These are phyloP conservation scores for Podaxis sp. DNA, from an alignment of 768 basidiomycete genomes.

Conservation along the genomic window DNA sequence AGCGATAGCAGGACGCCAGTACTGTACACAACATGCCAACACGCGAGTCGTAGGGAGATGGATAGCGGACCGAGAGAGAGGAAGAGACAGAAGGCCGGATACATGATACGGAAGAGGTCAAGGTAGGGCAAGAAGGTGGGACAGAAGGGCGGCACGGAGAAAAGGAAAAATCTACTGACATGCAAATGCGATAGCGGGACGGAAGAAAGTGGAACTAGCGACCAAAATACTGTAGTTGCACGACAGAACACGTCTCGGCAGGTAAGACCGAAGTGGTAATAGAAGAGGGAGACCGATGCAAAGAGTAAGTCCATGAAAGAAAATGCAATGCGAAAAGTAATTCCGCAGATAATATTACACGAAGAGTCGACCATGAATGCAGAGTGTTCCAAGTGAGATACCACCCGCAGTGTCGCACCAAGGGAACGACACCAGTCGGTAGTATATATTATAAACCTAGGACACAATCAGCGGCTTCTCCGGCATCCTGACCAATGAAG, in stretches of 20 bases:
- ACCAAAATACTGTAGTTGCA: not conserved
- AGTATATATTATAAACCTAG: not conserved
- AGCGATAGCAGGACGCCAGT: not conserved
- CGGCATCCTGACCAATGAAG: constrained; percentile 1
- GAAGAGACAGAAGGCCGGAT: not conserved
- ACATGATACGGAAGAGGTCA: not conserved
- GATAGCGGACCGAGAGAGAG: not conserved
- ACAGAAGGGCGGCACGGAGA: not conserved
- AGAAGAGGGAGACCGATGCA: not conserved
- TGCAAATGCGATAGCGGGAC: not conserved
- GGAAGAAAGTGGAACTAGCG: not conserved
- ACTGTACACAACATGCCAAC: constrained; percentile 9
- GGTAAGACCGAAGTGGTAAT: not conserved
- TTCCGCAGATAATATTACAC: not conserved
- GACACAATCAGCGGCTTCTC: not conserved
- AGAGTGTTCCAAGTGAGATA: not conserved
- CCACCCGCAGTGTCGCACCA: not conserved
- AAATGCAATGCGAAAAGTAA: not conserved
- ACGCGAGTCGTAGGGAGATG: not conserved
- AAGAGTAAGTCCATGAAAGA: not conserved
- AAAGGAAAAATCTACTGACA: not conserved
- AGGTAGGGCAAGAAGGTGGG: not conserved
- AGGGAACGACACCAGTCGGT: not conserved
- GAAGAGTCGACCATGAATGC: not conserved
- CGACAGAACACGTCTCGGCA: not conserved